Percentiles rank a stretch among this genome's conserved stretches.
Conservation (phyloP, 73 alveolate species). For the Breviolum minutum region DNA sequence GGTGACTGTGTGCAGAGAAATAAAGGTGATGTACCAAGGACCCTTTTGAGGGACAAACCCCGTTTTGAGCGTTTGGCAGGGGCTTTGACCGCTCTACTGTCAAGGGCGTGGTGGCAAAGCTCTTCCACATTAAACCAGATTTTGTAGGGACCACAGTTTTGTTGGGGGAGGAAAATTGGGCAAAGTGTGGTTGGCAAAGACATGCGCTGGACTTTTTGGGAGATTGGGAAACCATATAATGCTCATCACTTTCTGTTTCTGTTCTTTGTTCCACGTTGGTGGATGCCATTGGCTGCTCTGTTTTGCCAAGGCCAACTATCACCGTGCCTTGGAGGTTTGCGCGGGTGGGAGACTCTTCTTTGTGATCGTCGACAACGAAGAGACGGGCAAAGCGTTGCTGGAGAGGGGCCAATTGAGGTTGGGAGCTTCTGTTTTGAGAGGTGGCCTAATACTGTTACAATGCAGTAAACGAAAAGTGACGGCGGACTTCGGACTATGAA, state of each 20-base stretch:
- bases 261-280: too few species aligned
- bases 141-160: slow-evolving; percentile 23
- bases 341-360: slow-evolving; percentile 96
- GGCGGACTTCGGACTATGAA: not conserved
- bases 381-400: slow-evolving; percentile 97
- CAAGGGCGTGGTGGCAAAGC: slow-evolving; percentile 98
- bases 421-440: not conserved
- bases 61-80: not conserved
- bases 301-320: slow-evolving; percentile 42
- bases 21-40: too few species aligned
- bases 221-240: not conserved
- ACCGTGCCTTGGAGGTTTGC: slow-evolving; percentile 70
- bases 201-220: not conserved
- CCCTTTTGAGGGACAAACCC: too few species aligned
- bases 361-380: slow-evolving; percentile 98
- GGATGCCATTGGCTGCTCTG: too few species aligned
- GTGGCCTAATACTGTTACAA: too few species aligned
- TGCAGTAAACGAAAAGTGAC: too few species aligned
- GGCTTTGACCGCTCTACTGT: slow-evolving; percentile 98
- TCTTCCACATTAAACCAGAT: slow-evolving; percentile 98
- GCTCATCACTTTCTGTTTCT: too few species aligned
- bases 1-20: not conserved
- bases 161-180: not conserved
- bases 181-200: not conserved
- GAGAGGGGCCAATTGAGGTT: slow-evolving; percentile 96